These are phyloP conservation scores for peach (Prunus persica) DNA, from an alignment of 306 rosid genomes.

Conservation along the genomic window Prunus_persica_NCBIv2 NC_034015.1:18904001-18904500, in stretches of 20 bases:
- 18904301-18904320: neutral
- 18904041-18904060: neutral
- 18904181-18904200: neutral
- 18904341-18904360: neutral
- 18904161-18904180: neutral
- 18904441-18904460: slow-evolving; percentile 23
- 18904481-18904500: slow-evolving; percentile 97
- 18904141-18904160: neutral
- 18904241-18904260: neutral
- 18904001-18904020: neutral
- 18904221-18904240: neutral
- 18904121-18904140: neutral
- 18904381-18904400: neutral
- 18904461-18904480: slow-evolving; percentile 32
- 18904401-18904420: neutral
- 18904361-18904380: neutral
- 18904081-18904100: neutral
- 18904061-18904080: neutral
- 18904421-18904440: neutral
- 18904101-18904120: neutral
- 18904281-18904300: neutral
- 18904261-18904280: neutral
- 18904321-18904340: neutral
- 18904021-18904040: neutral
- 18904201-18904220: neutral